Evolutionary conservation across 1,284 basidiomycete genomes (phyloP).

Genomic region (Calocybe gambosa): DNA sequence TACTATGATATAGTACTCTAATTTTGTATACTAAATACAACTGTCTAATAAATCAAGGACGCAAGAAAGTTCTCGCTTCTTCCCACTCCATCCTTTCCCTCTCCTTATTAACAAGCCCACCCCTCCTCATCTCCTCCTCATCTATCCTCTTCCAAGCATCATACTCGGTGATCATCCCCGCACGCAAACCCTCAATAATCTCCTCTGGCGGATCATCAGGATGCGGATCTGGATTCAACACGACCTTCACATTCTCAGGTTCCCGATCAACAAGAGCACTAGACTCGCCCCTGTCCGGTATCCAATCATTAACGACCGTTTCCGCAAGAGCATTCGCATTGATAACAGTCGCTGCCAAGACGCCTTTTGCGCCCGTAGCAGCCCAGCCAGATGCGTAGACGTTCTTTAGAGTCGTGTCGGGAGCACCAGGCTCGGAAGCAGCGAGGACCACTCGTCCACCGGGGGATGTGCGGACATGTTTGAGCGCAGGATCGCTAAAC

Average conservation of each 20-base stretch:
- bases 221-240: conserved; percentile 30
- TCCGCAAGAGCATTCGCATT: conserved; percentile 83
- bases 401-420: conserved; percentile 42
- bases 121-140: conserved; percentile 58
- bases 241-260: conserved; percentile 19
- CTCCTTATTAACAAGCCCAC: conserved; percentile 59
- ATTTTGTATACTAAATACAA: background rate
- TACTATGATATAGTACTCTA: background rate
- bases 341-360: conserved; percentile 92
- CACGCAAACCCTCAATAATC: conserved; percentile 48
- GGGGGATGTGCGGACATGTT: conserved; percentile 47
- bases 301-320: conserved; percentile 54
- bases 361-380: conserved; percentile 86
- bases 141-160: conserved; percentile 67
- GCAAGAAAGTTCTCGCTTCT: conserved; percentile 40
- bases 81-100: conserved; percentile 74
- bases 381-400: conserved; percentile 96
- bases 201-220: conserved; percentile 43
- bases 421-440: conserved; percentile 1
- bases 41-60: background rate
- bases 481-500: conserved; percentile 45
- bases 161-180: conserved; percentile 50
- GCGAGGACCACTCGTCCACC: conserved; percentile 51
- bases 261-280: conserved; percentile 6
- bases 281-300: conserved; percentile 17